Evolutionary conservation across 2,329 filamentous ascomycete genomes (phyloP), one percentile per base, ranked within the genome.

Genomic region (Orbilia quercus): DNA sequence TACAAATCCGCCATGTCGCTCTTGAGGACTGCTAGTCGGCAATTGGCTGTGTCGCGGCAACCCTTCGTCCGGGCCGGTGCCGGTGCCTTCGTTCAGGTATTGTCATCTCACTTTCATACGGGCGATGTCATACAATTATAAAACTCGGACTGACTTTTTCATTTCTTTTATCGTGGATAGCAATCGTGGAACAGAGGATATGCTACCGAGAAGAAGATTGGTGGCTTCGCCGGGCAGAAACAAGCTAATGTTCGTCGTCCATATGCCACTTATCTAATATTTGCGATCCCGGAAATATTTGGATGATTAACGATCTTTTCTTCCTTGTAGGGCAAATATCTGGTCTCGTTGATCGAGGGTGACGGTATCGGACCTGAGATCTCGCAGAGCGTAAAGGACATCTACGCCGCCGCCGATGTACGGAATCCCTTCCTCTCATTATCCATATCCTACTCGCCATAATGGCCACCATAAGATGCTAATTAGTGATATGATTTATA

Each of bases 291-390:
- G 34, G n/a, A 6, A 36, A n/a, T 14, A 14, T 14, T 18, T 54
- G 7, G 31, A n/a, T 50, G 51, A 47, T 48, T 45, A 20, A 45
- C 47, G 18, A 47, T 31, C n/a, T 28, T 42, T 55, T 6, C 1
- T 16, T 65, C n/a, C 42, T 44, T 77, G 73, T 79, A 96, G 92
- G 95, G 95, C 80, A 95, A 95, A 83, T 99, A 90, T 87, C 91
- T 91, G 69, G 95, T 99, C 80, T 94, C 91, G 79, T 86, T 99
- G 83, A 99, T 99, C 78, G 96, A 99, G 87, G 95, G 96, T 84
- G 96, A 99, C 81, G 95, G 95, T 82, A 99, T 99, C 82, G 95
- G 95, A 75, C 95, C 95, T 76, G 94, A 99, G 85, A 99, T 99
- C 81, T 89, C 95, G 77, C 89, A 96, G 83, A 96, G 95, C 55